Base-by-base conservation (phyloP, 2,329 filamentous ascomycete species). In the Ciborinia camelliae region DNA sequence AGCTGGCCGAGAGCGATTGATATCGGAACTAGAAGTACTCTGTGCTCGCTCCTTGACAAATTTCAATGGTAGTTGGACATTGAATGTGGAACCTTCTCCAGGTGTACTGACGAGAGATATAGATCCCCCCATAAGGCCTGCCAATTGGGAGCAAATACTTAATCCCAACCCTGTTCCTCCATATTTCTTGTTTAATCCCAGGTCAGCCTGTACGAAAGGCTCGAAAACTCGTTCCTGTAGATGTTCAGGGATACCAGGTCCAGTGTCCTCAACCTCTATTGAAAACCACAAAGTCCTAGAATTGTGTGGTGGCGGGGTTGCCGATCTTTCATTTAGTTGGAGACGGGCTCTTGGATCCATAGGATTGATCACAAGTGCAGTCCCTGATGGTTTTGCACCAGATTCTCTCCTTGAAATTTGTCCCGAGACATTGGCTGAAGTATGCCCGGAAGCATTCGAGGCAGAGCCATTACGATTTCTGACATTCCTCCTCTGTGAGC, bases 201-300 rank as follows among this genome's bases (percentile, higher is more conserved):
- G 79, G 73, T 97, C 92, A n/a, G 90, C 93, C 76, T 97, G 93
- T 0, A 97, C 90, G 73, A 97, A 97, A 0, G 93, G 93, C 75
- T 97, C 93, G 74, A 97, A 97, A 12, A 97, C 91, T 70, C 88
- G 88, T 64, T 90, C 81, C 71, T 92, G 91, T 76, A 96, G 85
- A 68, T 89, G 80, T 8, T 87, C 84, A 0, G 91, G 86, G 64
- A 97, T 96, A 35, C 93, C 93, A 0, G 92, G 92, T 0, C 93
- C 93, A 0, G 88, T 94, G 70, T 97, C 93, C 73, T 92, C 84
- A 0, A 97, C 91, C 74, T 96, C 90, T 67, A 97, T 96, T 73
- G 96, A 90, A 71, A 96, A 96, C 12, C 86, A 74, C 62, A 90
- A 84, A n/a, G 84, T 83, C 73, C 84, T 87, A 6, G 89, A 85